Percentiles rank a stretch among this genome's conserved stretches.
Evolutionary conservation across 148 eudicot species (phyloP).

Genomic region (Spergularia bocconei): DNA sequence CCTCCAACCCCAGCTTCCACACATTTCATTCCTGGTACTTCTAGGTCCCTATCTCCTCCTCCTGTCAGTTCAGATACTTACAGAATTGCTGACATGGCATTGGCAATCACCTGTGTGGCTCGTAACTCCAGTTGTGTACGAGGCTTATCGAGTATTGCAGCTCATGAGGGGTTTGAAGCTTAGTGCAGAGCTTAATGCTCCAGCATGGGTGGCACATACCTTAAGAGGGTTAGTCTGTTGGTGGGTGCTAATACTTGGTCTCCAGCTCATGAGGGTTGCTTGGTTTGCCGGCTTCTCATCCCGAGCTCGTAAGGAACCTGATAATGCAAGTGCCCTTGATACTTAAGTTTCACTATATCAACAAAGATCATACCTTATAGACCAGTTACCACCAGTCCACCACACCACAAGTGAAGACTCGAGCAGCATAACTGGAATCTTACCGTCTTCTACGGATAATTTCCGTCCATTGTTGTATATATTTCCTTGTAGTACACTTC

Average conservation of each 20-base stretch:
- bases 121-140: conserved; percentile 82
- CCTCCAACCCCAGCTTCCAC: conserved; percentile 65
- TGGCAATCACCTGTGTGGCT: conserved; percentile 99
- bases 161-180: conserved; percentile 97
- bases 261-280: conserved; percentile 99
- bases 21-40: conserved; percentile 61
- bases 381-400: neutral
- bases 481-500: neutral
- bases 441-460: neutral
- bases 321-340: conserved; percentile 18
- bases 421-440: neutral
- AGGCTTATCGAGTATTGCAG: conserved; percentile 82
- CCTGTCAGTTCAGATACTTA: conserved; percentile 73
- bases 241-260: conserved; percentile 88
- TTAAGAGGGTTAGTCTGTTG: conserved; percentile 89
- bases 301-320: conserved; percentile 32
- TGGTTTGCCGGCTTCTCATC: conserved; percentile 94
- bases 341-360: neutral
- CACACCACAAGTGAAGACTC: neutral
- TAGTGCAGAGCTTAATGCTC: conserved; percentile 71
- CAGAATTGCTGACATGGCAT: conserved; percentile 90
- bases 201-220: conserved; percentile 68
- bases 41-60: conserved; percentile 89
- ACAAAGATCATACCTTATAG: neutral
- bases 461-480: neutral